These are phyloP conservation scores for Manihot esculenta DNA, from an alignment of 441 rosid species.

Conservation along the genomic window DNA sequence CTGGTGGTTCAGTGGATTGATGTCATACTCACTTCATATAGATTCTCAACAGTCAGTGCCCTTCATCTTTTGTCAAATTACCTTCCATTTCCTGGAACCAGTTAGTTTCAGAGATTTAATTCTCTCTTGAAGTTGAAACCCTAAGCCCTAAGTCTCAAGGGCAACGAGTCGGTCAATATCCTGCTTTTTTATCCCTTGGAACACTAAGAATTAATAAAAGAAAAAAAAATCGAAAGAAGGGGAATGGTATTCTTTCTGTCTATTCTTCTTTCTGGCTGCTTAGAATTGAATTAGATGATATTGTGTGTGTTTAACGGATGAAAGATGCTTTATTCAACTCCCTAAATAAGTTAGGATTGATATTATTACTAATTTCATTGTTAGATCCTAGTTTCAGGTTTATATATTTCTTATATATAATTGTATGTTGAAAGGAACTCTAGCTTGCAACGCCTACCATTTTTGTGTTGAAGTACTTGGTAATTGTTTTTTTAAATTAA, in stretches of 20 bases:
- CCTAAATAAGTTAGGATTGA: neutral
- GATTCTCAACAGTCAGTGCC: neutral
- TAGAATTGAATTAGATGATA: neutral
- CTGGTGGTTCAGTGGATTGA: neutral
- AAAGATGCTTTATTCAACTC: neutral
- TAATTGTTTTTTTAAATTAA: neutral
- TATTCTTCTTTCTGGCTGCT: neutral
- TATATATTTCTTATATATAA: neutral
- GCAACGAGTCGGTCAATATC: too few species aligned
- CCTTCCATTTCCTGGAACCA: neutral
- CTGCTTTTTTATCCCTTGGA: neutral
- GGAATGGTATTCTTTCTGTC: neutral
- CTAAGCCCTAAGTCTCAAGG: too few species aligned
- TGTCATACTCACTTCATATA: neutral
- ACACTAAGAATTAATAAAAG: neutral
- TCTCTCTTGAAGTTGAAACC: neutral
- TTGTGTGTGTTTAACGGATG: neutral
- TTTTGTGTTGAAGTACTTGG: neutral
- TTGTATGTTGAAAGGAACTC: neutral
- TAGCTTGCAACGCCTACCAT: neutral
- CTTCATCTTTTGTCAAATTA: neutral
- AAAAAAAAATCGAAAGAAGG: neutral
- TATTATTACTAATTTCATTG: too few species aligned
- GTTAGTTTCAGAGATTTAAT: neutral
- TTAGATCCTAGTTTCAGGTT: neutral